Evolutionary conservation across 208 protist species (phyloP).

Genomic region (Leishmania arabica): DNA sequence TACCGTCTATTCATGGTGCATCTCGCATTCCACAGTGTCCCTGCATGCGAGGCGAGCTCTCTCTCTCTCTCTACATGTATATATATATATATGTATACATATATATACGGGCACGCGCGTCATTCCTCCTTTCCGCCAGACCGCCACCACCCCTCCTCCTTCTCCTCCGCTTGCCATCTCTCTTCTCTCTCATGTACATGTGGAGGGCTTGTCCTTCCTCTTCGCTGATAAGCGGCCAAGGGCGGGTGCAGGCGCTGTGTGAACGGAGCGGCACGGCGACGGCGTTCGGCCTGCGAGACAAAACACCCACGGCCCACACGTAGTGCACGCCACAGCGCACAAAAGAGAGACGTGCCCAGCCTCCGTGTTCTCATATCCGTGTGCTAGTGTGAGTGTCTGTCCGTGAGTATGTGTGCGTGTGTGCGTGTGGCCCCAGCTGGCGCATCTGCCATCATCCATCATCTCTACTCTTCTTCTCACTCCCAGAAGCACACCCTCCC

Average conservation of each 20-base stretch:
- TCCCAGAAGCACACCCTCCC: neutral
- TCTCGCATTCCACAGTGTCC: neutral
- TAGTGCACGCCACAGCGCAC: neutral
- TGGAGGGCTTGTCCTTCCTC: neutral
- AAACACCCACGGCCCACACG: neutral
- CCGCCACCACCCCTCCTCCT: neutral
- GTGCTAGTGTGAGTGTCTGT: neutral
- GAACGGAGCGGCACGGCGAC: neutral
- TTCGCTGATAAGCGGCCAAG: neutral
- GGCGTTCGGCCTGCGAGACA: neutral
- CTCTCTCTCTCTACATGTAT: neutral
- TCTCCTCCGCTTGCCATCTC: conserved; percentile 8
- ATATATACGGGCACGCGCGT: neutral
- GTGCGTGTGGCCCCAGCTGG: neutral
- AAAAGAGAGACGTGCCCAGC: neutral
- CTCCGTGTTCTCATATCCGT: neutral
- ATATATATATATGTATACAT: neutral
- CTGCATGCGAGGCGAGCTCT: neutral
- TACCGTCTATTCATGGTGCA: neutral
- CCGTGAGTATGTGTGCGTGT: neutral
- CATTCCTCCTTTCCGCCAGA: neutral
- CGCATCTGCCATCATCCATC: neutral
- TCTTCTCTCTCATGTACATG: conserved; percentile 16
- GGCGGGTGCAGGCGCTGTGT: neutral
- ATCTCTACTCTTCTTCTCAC: neutral